Evolutionary conservation across 2,329 filamentous ascomycete species (phyloP).

Genomic region (Alternaria triticimaculans): DNA sequence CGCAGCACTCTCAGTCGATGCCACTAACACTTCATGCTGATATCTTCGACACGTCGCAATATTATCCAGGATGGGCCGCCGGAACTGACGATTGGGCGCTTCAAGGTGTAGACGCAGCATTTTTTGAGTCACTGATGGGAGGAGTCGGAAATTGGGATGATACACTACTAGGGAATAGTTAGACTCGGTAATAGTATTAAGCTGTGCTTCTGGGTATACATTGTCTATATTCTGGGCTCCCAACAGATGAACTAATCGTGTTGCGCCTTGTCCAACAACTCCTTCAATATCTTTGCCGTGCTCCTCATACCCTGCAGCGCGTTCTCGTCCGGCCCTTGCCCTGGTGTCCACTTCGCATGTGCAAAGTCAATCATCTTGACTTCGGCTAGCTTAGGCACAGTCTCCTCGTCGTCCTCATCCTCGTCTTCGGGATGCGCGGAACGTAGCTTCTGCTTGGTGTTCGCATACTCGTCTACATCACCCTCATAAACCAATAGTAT

Average conservation of each 20-base stretch:
- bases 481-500: constrained; percentile 72
- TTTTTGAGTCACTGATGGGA: constrained; percentile 27
- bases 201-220: background rate
- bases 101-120: constrained; percentile 26
- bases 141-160: constrained; percentile 9
- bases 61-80: constrained; percentile 14
- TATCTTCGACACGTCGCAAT: background rate
- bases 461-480: constrained; percentile 62
- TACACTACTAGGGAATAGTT: background rate
- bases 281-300: constrained; percentile 72
- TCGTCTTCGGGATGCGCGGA: constrained; percentile 41
- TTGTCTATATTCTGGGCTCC: background rate
- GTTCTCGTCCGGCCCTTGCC: constrained; percentile 87
- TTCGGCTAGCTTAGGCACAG: constrained; percentile 70
- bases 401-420: constrained; percentile 55
- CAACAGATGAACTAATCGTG: constrained; percentile 20
- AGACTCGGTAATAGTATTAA: background rate
- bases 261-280: constrained; percentile 55
- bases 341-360: constrained; percentile 83
- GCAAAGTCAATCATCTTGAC: constrained; percentile 97
- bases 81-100: constrained; percentile 27
- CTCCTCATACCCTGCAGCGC: constrained; percentile 75
- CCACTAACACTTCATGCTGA: background rate
- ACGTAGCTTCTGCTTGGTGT: constrained; percentile 42
- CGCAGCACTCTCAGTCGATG: background rate